A percentile compares a stretch with the other conserved stretches of the same genome.
Evolutionary conservation across 1,284 basidiomycete species (phyloP).

Genomic region (Mycena sp.): DNA sequence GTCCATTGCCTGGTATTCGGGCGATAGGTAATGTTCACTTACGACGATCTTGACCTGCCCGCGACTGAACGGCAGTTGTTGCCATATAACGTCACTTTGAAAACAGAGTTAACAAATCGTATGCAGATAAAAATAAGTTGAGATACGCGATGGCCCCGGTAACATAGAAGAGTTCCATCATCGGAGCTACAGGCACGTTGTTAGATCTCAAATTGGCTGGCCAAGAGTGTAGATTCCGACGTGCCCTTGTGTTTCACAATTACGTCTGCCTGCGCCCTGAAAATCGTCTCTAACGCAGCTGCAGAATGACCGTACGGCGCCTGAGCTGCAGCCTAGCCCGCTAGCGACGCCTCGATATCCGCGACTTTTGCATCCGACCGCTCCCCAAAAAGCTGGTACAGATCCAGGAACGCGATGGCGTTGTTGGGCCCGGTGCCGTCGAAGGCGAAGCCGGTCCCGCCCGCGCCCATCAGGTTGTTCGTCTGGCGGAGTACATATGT

Average conservation of each 20-base stretch:
- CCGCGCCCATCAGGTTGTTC: constrained; percentile 48
- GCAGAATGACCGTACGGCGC: constrained; percentile 46
- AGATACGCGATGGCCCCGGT: no score
- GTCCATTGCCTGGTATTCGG: no score
- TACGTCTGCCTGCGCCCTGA: constrained; percentile 49
- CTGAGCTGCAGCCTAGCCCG: constrained; percentile 52
- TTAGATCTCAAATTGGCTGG: neutral
- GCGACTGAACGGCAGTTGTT: constrained; percentile 61
- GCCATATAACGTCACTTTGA: constrained; percentile 49
- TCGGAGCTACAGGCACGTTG: constrained; percentile 47
- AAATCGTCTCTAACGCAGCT: constrained; percentile 52
- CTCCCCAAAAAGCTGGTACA: constrained; percentile 55
- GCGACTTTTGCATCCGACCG: constrained; percentile 40
- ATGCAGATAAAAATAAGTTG: no score
- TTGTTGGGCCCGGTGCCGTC: constrained; percentile 51
- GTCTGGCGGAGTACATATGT: constrained; percentile 36
- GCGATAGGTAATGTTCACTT: constrained; percentile 9
- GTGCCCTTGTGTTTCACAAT: constrained; percentile 54
- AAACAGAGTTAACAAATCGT: no score
- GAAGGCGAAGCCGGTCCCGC: constrained; percentile 43
- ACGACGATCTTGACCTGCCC: constrained; percentile 59
- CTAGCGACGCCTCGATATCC: constrained; percentile 43
- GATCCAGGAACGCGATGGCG: constrained; percentile 55
- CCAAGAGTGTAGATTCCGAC: constrained; percentile 28
- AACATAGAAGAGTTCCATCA: constrained; percentile 52